Conservation (phyloP, 2,329 filamentous ascomycete genomes). For the Raffaelea albimanens region DNA sequence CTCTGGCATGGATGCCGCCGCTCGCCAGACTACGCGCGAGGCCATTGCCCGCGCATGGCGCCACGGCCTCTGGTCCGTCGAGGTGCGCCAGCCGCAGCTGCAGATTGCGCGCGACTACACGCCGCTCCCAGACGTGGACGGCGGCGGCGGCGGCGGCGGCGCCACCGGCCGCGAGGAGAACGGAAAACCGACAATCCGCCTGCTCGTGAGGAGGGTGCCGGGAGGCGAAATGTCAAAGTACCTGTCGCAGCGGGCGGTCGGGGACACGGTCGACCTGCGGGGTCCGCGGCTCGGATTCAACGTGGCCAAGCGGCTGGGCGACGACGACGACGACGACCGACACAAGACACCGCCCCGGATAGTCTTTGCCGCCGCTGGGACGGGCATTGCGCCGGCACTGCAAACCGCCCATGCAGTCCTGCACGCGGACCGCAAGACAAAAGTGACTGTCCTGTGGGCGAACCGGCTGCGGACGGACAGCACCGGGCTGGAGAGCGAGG, state of each 20-base stretch:
- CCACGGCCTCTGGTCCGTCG: constrained; percentile 73
- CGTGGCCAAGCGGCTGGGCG: constrained; percentile 26
- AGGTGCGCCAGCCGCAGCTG: constrained; percentile 88
- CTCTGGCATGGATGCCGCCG: not conserved
- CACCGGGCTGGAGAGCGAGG: constrained; percentile 25
- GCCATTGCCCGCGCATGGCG: constrained; percentile 35
- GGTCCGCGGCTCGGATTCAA: constrained; percentile 67
- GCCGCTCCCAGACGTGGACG: constrained; percentile 54
- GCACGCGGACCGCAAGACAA: constrained; percentile 21
- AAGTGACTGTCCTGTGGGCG: constrained; percentile 75
- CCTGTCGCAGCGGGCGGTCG: constrained; percentile 53
- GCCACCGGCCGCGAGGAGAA: not conserved
- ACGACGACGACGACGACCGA: not conserved
- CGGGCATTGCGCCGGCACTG: constrained; percentile 81
- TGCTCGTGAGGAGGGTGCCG: constrained; percentile 70
- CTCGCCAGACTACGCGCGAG: constrained; percentile 14
- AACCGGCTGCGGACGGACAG: constrained; percentile 60
- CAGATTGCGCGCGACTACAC: constrained; percentile 92
- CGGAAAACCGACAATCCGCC: constrained; percentile 35
- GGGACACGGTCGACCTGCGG: constrained; percentile 61
- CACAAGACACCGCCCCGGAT: constrained; percentile 35
- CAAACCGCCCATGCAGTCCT: constrained; percentile 63
- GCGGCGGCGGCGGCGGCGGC: constrained; percentile 18
- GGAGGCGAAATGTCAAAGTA: constrained; percentile 83
- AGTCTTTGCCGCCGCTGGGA: constrained; percentile 84